Evolutionary conservation across 2,329 filamentous ascomycete genomes (phyloP).

Genomic region (Trichoderma asperellum): DNA sequence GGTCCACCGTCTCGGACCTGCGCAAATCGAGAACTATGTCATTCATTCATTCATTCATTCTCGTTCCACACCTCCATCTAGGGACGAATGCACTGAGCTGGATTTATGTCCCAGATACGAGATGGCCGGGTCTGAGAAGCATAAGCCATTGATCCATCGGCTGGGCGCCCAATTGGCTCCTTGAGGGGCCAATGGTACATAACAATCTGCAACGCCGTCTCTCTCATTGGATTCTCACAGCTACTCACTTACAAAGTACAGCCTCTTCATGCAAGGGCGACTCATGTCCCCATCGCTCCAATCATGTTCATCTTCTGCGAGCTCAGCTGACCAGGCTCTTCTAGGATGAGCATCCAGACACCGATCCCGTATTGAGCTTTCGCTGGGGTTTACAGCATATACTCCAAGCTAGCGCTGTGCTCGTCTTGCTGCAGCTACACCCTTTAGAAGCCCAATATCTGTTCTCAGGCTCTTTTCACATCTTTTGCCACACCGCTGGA

Average conservation of each 20-base stretch:
- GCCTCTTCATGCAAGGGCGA: background rate
- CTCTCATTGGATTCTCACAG: background rate
- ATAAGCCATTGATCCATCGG: background rate
- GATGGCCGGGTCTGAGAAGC: background rate
- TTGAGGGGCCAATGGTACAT: background rate
- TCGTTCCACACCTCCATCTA: background rate
- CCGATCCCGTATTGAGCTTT: background rate
- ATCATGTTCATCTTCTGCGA: background rate
- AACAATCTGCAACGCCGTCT: background rate
- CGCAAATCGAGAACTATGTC: background rate
- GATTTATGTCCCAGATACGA: background rate
- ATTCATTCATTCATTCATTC: background rate
- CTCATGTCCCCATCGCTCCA: background rate
- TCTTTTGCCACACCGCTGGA: slow-evolving; percentile 28
- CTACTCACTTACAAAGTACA: background rate
- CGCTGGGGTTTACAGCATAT: background rate
- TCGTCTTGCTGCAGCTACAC: background rate
- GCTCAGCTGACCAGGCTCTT: slow-evolving; percentile 6
- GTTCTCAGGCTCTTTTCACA: slow-evolving; percentile 19
- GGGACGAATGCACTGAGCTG: background rate
- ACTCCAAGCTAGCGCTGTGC: background rate
- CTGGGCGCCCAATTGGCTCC: background rate
- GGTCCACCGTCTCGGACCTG: background rate
- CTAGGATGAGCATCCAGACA: background rate
- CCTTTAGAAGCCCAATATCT: background rate